Percentiles rank a stretch among this genome's conserved stretches.
Conservation (phyloP, 371 early-diverging fungal species). For the Apophysomyces variabilis region DNA sequence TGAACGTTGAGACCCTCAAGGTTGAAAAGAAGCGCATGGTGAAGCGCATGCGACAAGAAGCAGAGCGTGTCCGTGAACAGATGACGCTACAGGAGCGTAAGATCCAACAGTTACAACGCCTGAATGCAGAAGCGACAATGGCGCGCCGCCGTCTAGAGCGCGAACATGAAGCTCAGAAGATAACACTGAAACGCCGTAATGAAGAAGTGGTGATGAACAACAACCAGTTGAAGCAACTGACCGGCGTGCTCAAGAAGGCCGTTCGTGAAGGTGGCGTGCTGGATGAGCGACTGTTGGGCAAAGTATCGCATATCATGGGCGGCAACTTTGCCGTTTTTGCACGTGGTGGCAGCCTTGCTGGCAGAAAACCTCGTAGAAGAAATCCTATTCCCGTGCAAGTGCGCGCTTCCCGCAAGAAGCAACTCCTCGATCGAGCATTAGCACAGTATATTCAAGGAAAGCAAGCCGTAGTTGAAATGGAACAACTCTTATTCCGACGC, state of each 20-base stretch:
- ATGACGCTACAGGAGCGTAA: constrained; percentile 70
- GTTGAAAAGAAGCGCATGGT: constrained; percentile 80
- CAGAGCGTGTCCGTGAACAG: constrained; percentile 68
- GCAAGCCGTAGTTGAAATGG: constrained; percentile 57
- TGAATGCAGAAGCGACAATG: constrained; percentile 72
- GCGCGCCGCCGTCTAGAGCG: constrained; percentile 70
- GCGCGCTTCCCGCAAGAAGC: constrained; percentile 56
- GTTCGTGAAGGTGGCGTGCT: constrained; percentile 43
- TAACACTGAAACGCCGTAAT: constrained; percentile 48
- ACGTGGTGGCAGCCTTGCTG: constrained; percentile 32
- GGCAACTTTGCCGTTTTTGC: constrained; percentile 38
- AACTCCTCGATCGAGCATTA: constrained; percentile 66
- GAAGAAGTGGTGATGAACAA: constrained; percentile 58
- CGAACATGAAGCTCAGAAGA: constrained; percentile 64
- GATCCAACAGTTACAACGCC: constrained; percentile 75
- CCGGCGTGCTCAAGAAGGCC: constrained; percentile 47
- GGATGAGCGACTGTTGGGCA: constrained; percentile 35
- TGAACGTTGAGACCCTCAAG: constrained; percentile 67
- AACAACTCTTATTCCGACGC: constrained; percentile 55
- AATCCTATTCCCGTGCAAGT: constrained; percentile 49
- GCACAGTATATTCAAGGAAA: constrained; percentile 57
- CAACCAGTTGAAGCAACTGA: constrained; percentile 55
- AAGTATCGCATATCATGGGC: constrained; percentile 35
- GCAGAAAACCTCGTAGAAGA: constrained; percentile 48
- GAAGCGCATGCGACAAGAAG: constrained; percentile 79